Evolutionary conservation across 768 basidiomycete species (phyloP), one percentile per base, ranked within the genome.

Genomic region (Xerocomellus intermedius): DNA sequence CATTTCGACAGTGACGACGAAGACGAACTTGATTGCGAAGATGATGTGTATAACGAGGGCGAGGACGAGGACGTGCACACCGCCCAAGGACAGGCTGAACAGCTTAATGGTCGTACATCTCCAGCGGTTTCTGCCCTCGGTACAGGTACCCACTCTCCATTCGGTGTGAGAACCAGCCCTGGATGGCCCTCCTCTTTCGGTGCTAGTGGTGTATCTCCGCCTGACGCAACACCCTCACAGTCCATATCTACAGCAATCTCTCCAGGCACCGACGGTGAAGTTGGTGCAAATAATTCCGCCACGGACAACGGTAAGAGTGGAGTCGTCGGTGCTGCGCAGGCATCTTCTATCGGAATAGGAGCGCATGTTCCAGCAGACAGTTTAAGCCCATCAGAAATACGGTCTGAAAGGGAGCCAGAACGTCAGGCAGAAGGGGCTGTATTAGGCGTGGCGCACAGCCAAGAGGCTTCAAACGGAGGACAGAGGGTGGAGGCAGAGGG

Each of bases 21-120:
- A 47, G 68, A 62, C 32, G 64, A 67, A 8, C 66, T 72, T 13
- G 55, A 71, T 37, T 61, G 60, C 41, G 73, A 72, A 41, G 66
- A 68, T 9, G 67, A 67, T n/a, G 3, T 19, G 6, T 68, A 69
- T 24, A 67, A 65, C 42, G 73, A 70, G 26, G 63, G 55, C 16
- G 64, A 68, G 9, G 65, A 68, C 47, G 62, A 54, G 21, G 62
- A 67, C 8, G 57, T 55, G 28, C 66, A 65, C 49, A 64, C 64
- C 22, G 57, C 62, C 6, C 57, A 58, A 35, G 66, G 9, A 30
- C 30, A 30, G 30, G 30, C 30, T 30, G 9, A 67, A 44, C 54
- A 53, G 13, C 32, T 54, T n/a, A 69, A 59, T 42, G 66, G 64
- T 3, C 66, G 64, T 30, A 43, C 64, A 42, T 67, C 66, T 42